Conservation (phyloP, 2,329 filamentous ascomycete species). For the Piedraia hortae region DNA sequence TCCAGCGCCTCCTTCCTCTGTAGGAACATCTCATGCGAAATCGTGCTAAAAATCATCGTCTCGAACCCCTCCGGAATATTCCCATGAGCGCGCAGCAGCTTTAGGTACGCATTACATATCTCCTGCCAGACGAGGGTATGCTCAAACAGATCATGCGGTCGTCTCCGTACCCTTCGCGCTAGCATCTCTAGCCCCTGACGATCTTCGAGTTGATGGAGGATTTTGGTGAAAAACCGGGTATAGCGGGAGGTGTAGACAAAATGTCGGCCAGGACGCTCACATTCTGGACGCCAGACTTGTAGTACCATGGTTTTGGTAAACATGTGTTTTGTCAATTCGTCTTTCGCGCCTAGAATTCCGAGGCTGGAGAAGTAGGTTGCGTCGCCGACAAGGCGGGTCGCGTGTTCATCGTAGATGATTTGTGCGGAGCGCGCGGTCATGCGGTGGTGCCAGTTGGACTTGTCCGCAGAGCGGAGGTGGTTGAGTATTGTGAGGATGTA, state of each 20-base stretch:
- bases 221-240: conserved; percentile 49
- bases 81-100: conserved; percentile 27
- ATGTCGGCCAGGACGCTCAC: conserved; percentile 58
- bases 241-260: conserved; percentile 82
- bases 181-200: conserved; percentile 49
- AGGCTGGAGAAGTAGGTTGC: conserved; percentile 5
- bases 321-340: conserved; percentile 56
- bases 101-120: conserved; percentile 29
- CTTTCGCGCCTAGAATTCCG: conserved; percentile 35
- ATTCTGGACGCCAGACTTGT: conserved; percentile 84
- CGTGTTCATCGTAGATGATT: conserved; percentile 28
- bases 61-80: conserved; percentile 33
- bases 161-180: conserved; percentile 53
- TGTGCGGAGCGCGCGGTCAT: conserved; percentile 51
- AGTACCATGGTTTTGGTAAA: conserved; percentile 89
- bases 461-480: conserved; percentile 41
- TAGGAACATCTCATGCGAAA: conserved; percentile 37
- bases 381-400: conserved; percentile 1
- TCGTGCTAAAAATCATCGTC: conserved; percentile 33
- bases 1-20: conserved; percentile 31
- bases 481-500: conserved; percentile 37
- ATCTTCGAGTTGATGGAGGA: conserved; percentile 50
- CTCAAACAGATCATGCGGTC: conserved; percentile 45
- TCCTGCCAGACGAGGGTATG: conserved; percentile 35
- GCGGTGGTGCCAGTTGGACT: conserved; percentile 85